These are phyloP conservation scores for Citrus glauca DNA, from an alignment of 345 rosid genomes.

Conservation along the genomic window DNA sequence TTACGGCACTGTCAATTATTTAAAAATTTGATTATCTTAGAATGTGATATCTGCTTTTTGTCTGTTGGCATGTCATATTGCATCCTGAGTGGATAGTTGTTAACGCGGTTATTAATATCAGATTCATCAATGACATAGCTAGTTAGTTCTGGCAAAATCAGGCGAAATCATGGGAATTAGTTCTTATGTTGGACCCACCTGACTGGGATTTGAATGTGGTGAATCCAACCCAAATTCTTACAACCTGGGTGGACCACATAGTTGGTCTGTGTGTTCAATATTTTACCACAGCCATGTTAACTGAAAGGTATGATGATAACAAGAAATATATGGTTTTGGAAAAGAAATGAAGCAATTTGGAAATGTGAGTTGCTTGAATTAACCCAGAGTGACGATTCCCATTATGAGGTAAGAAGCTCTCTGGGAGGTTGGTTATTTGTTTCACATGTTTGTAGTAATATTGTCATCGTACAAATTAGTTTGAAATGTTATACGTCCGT, in stretches of 20 bases:
- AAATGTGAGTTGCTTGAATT: neutral
- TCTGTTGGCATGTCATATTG: neutral
- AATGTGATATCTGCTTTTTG: neutral
- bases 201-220: neutral
- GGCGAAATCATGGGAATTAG: neutral
- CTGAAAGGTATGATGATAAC: neutral
- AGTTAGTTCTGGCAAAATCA: neutral
- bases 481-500: too few relatives aligned
- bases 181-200: too few relatives aligned
- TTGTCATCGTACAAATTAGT: too few relatives aligned
- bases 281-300: too few relatives aligned
- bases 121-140: neutral
- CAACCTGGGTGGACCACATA: too few relatives aligned
- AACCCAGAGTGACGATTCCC: too few relatives aligned
- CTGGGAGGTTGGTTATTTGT: too few relatives aligned
- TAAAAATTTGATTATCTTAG: neutral
- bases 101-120: too few relatives aligned
- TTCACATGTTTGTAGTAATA: too few relatives aligned
- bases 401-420: too few relatives aligned
- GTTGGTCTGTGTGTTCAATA: too few relatives aligned
- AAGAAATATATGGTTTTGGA: neutral
- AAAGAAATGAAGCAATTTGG: neutral
- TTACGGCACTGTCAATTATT: fast-evolving
- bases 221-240: neutral
- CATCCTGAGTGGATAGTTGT: neutral